Base-by-base conservation (phyloP, 2,329 filamentous ascomycete genomes). In the Ustilaginoidea virens region DNA sequence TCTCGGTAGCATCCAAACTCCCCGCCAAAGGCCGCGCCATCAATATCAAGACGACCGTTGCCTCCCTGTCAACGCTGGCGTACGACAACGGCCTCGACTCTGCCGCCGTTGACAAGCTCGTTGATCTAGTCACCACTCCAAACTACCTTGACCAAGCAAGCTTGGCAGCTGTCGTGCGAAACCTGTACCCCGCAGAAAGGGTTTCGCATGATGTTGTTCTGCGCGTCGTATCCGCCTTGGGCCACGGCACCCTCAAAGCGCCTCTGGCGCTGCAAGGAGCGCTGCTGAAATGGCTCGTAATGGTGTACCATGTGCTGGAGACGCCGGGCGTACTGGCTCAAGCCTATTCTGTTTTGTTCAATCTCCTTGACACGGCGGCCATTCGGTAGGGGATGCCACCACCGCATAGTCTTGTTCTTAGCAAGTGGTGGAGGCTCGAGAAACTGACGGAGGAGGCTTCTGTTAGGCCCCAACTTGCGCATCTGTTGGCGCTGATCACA, bases 401-500 rank as follows among this genome's bases (percentile, higher is more conserved):
- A n/a, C n/a, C n/a, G n/a, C n/a, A n/a, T n/a, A n/a, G n/a, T n/a
- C n/a, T n/a, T n/a, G n/a, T n/a, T n/a, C n/a, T n/a, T n/a, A n/a
- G n/a, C n/a, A n/a, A n/a, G n/a, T n/a, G n/a, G n/a, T n/a, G n/a
- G 7, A 8, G 24, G n/a, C 4, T 11, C 5, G 24, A 4, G 5
- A 25, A 25, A 11, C 22, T 17, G 11, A 23, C 15, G n/a, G n/a
- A n/a, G n/a, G n/a, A n/a, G n/a, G n/a, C 11, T 20, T 20, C 7
- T 20, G 17, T 18, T 31, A 68, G 69, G 32, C 58, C 68, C 8
- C 61, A 66, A 36, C 48, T 90, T 28, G 86, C 81, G 44, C 80
- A 92, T 53, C 52, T 92, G 20, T 60, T 92, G 14, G 82, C 80
- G 4, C 52, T 87, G 17, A 71, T 87, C 26, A 92, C 83, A 25